A percentile compares a stretch with the other conserved stretches of the same genome.
Conservation (phyloP, 78 protist genomes). For the Mantamonas sphyraenae region DNA sequence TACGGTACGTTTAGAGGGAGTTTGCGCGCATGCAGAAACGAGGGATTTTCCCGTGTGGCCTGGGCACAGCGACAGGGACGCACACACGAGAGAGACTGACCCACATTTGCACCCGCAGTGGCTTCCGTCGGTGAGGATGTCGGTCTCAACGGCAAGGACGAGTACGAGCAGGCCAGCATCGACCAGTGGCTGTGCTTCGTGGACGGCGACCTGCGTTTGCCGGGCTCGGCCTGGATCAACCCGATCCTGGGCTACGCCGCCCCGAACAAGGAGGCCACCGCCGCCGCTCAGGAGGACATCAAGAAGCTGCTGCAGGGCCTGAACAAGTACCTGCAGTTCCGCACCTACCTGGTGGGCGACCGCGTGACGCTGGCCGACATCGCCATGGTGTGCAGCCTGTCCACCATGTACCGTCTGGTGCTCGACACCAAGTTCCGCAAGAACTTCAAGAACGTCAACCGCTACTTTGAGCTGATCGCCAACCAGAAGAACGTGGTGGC, state of each 20-base stretch:
- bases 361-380: conserved; percentile 70
- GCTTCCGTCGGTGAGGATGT: conserved; percentile 4
- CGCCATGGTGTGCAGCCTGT: conserved; percentile 40
- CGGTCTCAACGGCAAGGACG: conserved; percentile 49
- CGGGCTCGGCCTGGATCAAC: conserved; percentile 30
- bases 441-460: conserved; percentile 1
- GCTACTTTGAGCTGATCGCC: conserved; percentile 6
- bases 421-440: neutral
- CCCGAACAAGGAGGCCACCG: conserved; percentile 22
- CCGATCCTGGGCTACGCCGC: conserved; percentile 37
- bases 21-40: neutral
- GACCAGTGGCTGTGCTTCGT: conserved; percentile 64
- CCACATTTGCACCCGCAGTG: neutral
- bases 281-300: conserved; percentile 38
- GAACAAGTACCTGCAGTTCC: conserved; percentile 16
- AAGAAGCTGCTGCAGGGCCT: conserved; percentile 30
- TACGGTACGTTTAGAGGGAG: conserved; percentile 1
- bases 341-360: conserved; percentile 67
- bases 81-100: no score
- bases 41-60: neutral
- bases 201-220: conserved; percentile 45
- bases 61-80: neutral
- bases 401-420: conserved; percentile 38
- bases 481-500: conserved; percentile 2
- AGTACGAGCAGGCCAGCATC: conserved; percentile 40